Percentiles rank a stretch among this genome's conserved stretches.
phyloP scores from a whole-genome alignment of 352 stramenopile genomes.

The Phytophthora hibernalis region DNA sequence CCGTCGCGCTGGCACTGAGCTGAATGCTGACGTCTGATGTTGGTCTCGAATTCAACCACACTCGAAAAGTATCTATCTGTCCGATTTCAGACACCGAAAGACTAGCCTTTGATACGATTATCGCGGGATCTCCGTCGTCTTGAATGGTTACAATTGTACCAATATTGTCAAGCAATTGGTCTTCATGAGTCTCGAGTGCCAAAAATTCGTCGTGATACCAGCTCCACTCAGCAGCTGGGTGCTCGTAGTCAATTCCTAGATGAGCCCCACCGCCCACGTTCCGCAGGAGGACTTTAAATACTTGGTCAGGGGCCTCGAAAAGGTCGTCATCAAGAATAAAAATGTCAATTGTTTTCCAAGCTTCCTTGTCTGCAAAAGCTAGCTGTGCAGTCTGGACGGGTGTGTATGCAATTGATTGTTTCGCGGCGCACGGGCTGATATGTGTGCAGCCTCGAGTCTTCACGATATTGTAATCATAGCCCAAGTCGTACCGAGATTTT shows the following conservation, averaged over 20 bases:
- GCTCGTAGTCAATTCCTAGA: slow-evolving; percentile 67
- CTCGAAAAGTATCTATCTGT: slow-evolving; percentile 54
- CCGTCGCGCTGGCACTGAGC: slow-evolving; percentile 5
- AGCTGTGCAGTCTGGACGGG: slow-evolving; percentile 52
- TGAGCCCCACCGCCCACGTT: slow-evolving; percentile 62
- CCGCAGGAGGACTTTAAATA: slow-evolving; percentile 68
- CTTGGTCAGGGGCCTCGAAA: slow-evolving; percentile 64
- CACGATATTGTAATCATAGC: slow-evolving; percentile 69
- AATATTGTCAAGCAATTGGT: slow-evolving; percentile 62
- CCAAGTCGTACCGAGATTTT: slow-evolving; percentile 49
- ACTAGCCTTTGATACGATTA: slow-evolving; percentile 72
- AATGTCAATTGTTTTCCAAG: slow-evolving; percentile 54
- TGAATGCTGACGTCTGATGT: slow-evolving; percentile 48
- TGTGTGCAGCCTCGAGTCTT: slow-evolving; percentile 61
- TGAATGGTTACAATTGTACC: slow-evolving; percentile 72
- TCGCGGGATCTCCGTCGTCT: slow-evolving; percentile 67
- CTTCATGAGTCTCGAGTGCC: slow-evolving; percentile 43
- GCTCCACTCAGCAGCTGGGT: slow-evolving; percentile 62
- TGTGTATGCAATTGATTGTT: slow-evolving; percentile 52
- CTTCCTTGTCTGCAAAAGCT: slow-evolving; percentile 57
- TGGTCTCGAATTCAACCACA: slow-evolving; percentile 62
- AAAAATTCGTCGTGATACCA: slow-evolving; percentile 50
- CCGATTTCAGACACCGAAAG: slow-evolving; percentile 75
- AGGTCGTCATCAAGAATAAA: slow-evolving; percentile 65
- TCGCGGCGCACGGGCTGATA: slow-evolving; percentile 68